Percentiles rank a stretch among this genome's conserved stretches.
Evolutionary conservation across 495 filamentous ascomycete genomes (phyloP).

Genomic region (Trichoderma orchidacearum): DNA sequence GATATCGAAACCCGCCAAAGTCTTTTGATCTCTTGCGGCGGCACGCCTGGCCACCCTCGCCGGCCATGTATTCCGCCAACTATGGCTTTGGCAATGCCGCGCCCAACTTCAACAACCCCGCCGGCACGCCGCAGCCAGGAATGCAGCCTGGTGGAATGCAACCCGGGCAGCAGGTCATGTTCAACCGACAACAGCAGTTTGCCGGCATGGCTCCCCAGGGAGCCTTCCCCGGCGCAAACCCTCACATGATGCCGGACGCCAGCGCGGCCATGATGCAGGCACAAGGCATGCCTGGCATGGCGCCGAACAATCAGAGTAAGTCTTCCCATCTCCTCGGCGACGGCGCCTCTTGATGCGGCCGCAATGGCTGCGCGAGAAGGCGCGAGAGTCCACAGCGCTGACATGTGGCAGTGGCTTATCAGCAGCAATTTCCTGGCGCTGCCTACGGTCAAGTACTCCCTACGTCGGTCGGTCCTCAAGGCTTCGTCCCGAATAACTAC

Average conservation of each 20-base stretch:
- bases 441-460: slow-evolving; percentile 32
- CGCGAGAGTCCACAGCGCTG: background rate
- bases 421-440: slow-evolving; percentile 35
- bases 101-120: slow-evolving; percentile 32
- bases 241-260: slow-evolving; percentile 31
- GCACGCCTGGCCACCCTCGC: slow-evolving; percentile 2
- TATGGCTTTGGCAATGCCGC: slow-evolving; percentile 35
- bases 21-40: no score
- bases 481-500: slow-evolving; percentile 33
- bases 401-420: slow-evolving; percentile 33
- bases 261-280: slow-evolving; percentile 41
- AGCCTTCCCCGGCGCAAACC: slow-evolving; percentile 27
- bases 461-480: slow-evolving; percentile 26
- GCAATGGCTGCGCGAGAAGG: background rate
- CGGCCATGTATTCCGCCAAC: slow-evolving; percentile 35
- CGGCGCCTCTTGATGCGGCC: background rate
- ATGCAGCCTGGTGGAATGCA: slow-evolving; percentile 34
- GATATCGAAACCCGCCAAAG: background rate
- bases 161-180: slow-evolving; percentile 33
- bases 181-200: slow-evolving; percentile 22
- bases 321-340: slow-evolving; percentile 7
- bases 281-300: slow-evolving; percentile 36
- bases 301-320: slow-evolving; percentile 38
- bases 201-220: slow-evolving; percentile 29
- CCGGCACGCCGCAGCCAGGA: slow-evolving; percentile 30